These are phyloP conservation scores for Entomortierella chlamydospora DNA, from an alignment of 192 early-diverging fungal genomes.

Conservation along the genomic window DNA sequence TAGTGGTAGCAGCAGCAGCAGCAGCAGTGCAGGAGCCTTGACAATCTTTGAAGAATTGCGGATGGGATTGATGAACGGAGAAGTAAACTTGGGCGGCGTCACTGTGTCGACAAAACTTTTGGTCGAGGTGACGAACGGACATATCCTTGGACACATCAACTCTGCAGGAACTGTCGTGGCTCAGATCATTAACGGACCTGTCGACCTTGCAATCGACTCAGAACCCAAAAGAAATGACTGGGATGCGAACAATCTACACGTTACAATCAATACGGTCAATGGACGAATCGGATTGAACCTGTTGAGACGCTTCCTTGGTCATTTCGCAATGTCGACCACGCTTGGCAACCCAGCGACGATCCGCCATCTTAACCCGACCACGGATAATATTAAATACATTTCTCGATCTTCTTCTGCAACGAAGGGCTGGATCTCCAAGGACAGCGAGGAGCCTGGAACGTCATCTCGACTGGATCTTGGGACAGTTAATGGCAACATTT, in stretches of 20 bases:
- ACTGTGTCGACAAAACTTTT: neutral
- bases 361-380: neutral
- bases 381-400: conserved; percentile 7
- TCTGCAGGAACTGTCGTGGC: conserved; percentile 13
- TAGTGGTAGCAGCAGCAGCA: no score
- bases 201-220: neutral
- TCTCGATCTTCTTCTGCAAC: neutral
- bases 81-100: neutral
- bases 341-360: neutral
- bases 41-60: neutral
- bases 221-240: neutral
- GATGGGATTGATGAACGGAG: neutral
- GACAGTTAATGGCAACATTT: conserved; percentile 17
- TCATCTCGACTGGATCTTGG: neutral
- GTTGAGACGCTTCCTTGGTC: conserved; percentile 12
- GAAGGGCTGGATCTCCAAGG: conserved; percentile 15
- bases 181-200: conserved; percentile 8
- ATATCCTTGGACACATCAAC: neutral
- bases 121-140: conserved; percentile 6
- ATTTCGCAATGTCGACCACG: neutral
- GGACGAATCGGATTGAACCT: conserved; percentile 13
- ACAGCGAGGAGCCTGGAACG: conserved; percentile 2
- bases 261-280: conserved; percentile 7
- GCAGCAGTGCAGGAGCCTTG: neutral
- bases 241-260: conserved; percentile 5